Conservation (phyloP, 106 monocot species). For the Apostasia shenzhenica region DNA sequence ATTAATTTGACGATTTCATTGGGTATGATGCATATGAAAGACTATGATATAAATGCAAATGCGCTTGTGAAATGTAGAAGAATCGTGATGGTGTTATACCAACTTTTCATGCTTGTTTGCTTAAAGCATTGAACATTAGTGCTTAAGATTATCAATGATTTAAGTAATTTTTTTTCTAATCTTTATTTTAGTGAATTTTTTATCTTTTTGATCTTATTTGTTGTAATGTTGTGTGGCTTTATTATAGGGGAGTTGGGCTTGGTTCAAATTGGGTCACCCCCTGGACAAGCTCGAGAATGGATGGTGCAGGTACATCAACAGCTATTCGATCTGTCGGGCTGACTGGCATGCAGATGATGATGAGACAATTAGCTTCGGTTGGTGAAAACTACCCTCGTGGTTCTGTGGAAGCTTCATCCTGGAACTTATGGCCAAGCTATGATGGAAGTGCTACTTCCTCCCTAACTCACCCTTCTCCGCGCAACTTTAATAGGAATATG, state of each 20-base stretch:
- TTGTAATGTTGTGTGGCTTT: not conserved
- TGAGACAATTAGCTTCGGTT: conserved; percentile 86
- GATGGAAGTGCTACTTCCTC: conserved; percentile 22
- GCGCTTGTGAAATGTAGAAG: too few species aligned
- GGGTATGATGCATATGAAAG: too few species aligned
- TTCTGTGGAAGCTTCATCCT: conserved; percentile 34
- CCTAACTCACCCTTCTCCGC: conserved; percentile 19
- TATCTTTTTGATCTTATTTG: too few species aligned
- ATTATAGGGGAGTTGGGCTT: conserved; percentile 44
- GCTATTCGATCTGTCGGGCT: conserved; percentile 52
- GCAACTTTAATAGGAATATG: conserved; percentile 19
- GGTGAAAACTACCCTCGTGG: conserved; percentile 56
- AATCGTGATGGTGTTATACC: too few species aligned
- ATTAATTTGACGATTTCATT: too few species aligned
- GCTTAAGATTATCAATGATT: too few species aligned
- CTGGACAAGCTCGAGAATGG: conserved; percentile 43
- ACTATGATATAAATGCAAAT: too few species aligned
- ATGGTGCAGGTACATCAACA: conserved; percentile 54
- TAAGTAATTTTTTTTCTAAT: too few species aligned
- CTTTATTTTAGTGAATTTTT: too few species aligned
- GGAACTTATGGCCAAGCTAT: conserved; percentile 61
- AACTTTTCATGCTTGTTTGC: too few species aligned
- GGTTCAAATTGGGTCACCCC: conserved; percentile 47
- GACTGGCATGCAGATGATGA: conserved; percentile 89
- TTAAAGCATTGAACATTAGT: too few species aligned